Evolutionary conservation across 805 yeast species (phyloP).

Genomic region (Kodamaea laetipori): DNA sequence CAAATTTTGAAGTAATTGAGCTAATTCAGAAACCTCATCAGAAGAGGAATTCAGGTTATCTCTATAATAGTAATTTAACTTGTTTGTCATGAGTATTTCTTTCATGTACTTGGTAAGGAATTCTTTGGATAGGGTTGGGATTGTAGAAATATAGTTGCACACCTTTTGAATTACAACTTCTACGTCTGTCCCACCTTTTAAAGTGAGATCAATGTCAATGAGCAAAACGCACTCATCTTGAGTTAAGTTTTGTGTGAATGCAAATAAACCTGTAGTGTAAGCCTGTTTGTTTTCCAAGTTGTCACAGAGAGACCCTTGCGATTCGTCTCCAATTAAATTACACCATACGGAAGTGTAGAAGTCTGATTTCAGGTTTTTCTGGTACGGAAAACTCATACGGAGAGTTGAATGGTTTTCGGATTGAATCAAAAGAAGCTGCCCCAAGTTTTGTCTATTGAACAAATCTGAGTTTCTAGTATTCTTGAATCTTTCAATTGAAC

Average conservation of each 20-base stretch:
- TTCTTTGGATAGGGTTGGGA: constrained; percentile 5
- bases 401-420: constrained; percentile 17
- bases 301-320: constrained; percentile 50
- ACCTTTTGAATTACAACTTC: constrained; percentile 35
- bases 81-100: constrained; percentile 50
- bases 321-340: constrained; percentile 65
- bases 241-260: constrained; percentile 44
- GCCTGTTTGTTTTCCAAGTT: constrained; percentile 32
- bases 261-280: constrained; percentile 40
- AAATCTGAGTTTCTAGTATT: neutral
- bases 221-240: constrained; percentile 42
- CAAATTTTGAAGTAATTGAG: constrained; percentile 44
- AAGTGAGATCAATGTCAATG: constrained; percentile 53
- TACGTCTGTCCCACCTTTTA: constrained; percentile 44
- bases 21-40: constrained; percentile 49
- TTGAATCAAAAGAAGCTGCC: constrained; percentile 10
- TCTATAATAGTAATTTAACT: constrained; percentile 44
- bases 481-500: neutral
- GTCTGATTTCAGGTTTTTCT: neutral
- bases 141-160: constrained; percentile 28
- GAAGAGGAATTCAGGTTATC: constrained; percentile 40
- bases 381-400: constrained; percentile 49
- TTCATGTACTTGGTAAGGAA: constrained; percentile 45
- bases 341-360: constrained; percentile 51
- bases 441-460: neutral